Percentiles rank a stretch among this genome's conserved stretches.
Evolutionary conservation across 164 flowering plant species (phyloP).

Genomic region (Cinnamomum chago): DNA sequence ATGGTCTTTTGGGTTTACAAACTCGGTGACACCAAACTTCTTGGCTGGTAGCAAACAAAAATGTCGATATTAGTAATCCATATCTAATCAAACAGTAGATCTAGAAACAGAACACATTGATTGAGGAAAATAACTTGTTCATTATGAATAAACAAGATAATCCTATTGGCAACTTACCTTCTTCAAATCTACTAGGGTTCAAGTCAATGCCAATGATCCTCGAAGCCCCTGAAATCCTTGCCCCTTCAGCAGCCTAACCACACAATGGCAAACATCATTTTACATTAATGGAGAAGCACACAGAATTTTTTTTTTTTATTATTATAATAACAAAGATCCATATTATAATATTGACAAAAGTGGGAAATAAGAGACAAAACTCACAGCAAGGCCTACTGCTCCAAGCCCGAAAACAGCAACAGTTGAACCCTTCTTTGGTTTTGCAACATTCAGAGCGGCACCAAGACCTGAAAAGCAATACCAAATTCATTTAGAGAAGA

Average conservation of each 20-base stretch:
- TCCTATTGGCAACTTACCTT: constrained; percentile 30
- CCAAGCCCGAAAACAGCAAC: constrained; percentile 81
- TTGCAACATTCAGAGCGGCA: constrained; percentile 79
- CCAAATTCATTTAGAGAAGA: background rate
- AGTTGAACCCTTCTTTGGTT: constrained; percentile 53
- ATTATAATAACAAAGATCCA: background rate
- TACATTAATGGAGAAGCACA: background rate
- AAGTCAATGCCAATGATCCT: constrained; percentile 82
- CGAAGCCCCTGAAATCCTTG: constrained; percentile 68
- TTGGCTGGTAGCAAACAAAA: constrained; percentile 25
- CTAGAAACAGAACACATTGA: background rate
- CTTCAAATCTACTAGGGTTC: constrained; percentile 47
- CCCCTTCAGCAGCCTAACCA: constrained; percentile 73
- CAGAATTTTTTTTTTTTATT: too few species aligned
- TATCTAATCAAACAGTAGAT: background rate
- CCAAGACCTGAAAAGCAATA: constrained; percentile 46
- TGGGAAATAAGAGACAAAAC: constrained; percentile 12
- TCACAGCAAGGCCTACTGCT: constrained; percentile 80
- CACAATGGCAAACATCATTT: background rate
- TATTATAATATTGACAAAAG: background rate
- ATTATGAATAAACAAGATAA: background rate
- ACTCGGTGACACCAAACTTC: constrained; percentile 45
- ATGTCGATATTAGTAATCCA: background rate
- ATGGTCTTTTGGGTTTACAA: constrained; percentile 37
- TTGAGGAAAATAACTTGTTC: background rate